Evolutionary conservation across 2,329 filamentous ascomycete species (phyloP), one percentile per base, ranked within the genome.

Genomic region (Claviceps quebecensis): DNA sequence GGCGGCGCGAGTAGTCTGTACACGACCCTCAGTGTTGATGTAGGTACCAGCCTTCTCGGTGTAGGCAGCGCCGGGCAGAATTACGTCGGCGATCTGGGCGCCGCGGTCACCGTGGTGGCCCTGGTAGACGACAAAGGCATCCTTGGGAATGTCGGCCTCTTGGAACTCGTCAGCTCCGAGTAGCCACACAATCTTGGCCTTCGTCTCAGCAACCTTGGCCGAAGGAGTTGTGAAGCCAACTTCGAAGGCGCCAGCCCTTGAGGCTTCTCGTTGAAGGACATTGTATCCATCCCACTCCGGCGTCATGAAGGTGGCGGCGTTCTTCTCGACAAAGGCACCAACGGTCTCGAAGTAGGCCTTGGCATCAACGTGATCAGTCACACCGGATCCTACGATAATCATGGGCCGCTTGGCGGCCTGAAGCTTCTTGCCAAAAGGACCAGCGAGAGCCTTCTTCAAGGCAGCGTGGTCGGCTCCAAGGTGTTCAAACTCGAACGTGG

Each of bases 221-320:
- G 88, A 95, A 47, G 90, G 87, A 14, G 88, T 84, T 38, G 87
- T 87, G 71, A 96, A 98, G 62, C 93, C 93, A 61, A 98, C 82
- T 71, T 98, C 93, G 65, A 89, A 98, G 55, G 93, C 93, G 65
- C 89, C 93, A 39, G 86, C 86, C 60, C 91, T 84, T 55, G 93
- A 96, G 54, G 93, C 93, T 56, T 88, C 86, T 57, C 91, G 83
- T 72, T 98, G 93, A 49, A 98, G 83, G 55, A 98, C 83, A 67
- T 96, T 98, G 78, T 91, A 98, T 54, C 91, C 93, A 67, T 95
- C 93, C 89, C 94, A 97, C 68, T 95, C 89, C 17, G 81, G 73
- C 5, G 87, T 95, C 63, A 80, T 73, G 76, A 98, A 96, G 73
- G 84, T 95, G 60, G 79, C 75, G 56, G 88, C 83, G 69, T 96